These are phyloP conservation scores for Chamaecyparis obtusa DNA, from an alignment of 75 land plant genomes.

Conservation along the genomic window DNA sequence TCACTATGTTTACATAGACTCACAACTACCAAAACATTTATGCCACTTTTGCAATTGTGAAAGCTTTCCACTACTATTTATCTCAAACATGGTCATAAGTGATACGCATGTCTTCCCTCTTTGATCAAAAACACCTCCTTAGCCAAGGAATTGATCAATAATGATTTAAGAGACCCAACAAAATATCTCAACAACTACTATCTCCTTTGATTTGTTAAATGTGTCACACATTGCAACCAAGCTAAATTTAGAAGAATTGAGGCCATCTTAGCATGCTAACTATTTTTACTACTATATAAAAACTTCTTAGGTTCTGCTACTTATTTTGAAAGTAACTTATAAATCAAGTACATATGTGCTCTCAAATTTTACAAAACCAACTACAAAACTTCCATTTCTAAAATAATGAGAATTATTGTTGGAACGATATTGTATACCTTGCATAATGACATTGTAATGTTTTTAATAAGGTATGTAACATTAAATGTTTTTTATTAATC, in stretches of 20 bases:
- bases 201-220: neutral
- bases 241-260: neutral
- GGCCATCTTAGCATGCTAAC: no score
- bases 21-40: neutral
- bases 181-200: neutral
- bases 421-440: no score
- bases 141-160: neutral
- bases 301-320: neutral
- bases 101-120: neutral
- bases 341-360: no score
- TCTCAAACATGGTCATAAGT: neutral
- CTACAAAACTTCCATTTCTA: neutral
- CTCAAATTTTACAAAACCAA: no score
- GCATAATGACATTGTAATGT: no score
- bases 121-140: neutral
- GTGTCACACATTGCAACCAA: neutral
- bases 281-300: no score
- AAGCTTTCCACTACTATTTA: neutral
- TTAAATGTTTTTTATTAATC: no score
- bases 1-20: neutral
- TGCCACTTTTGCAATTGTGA: neutral
- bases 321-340: neutral
- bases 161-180: neutral
- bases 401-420: no score
- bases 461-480: no score